Percentiles rank a stretch among this genome's conserved stretches.
These are phyloP conservation scores for maize (Zea mays) DNA, from an alignment of 176 grass and related monocot genomes.

Conservation along the genomic window DNA sequence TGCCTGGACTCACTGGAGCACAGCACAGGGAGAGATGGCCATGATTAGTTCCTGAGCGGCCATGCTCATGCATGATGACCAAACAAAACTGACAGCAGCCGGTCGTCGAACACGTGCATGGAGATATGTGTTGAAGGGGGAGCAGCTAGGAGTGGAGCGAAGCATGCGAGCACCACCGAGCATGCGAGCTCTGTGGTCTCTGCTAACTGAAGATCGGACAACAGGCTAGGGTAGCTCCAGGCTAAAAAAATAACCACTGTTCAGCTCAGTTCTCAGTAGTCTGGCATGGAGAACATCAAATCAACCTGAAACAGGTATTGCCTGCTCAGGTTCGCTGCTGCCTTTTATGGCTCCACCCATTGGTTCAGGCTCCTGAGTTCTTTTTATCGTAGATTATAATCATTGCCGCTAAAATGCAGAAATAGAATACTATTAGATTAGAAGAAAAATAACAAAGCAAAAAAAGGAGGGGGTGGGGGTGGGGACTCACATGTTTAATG, in stretches of 20 bases:
- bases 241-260: constrained; percentile 9
- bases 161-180: constrained; percentile 8
- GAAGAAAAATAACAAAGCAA: background rate
- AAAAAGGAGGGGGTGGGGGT: background rate
- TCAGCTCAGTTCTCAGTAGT: constrained; percentile 14
- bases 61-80: constrained; percentile 31
- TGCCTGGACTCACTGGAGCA: background rate
- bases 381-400: background rate
- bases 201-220: constrained; percentile 35
- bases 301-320: constrained; percentile 33
- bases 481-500: background rate
- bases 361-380: background rate
- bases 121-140: constrained; percentile 20
- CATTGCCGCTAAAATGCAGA: background rate
- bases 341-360: constrained; percentile 2
- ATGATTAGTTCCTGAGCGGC: constrained; percentile 24
- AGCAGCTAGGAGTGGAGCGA: constrained; percentile 36
- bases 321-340: constrained; percentile 32
- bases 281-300: constrained; percentile 48
- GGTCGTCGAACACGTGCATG: constrained; percentile 21
- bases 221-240: constrained; percentile 19
- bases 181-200: background rate
- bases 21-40: constrained; percentile 29
- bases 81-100: constrained; percentile 5
- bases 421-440: background rate